Evolutionary conservation across 345 rosid genomes (phyloP), one percentile per base, ranked within the genome.

Genomic region (Luvunga scandens): DNA sequence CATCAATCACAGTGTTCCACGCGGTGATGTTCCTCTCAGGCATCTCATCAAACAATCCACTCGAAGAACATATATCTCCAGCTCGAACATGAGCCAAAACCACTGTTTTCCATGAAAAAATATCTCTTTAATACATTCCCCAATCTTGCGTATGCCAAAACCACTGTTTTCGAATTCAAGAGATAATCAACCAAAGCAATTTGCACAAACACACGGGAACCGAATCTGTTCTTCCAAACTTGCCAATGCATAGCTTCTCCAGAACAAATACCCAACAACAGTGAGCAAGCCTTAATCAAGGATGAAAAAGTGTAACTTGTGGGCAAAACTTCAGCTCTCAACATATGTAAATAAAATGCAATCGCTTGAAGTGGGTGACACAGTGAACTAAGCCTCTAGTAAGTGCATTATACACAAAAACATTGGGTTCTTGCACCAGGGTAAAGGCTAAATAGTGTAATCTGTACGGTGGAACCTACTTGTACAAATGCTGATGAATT

Each of bases 1-100:
- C 94, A 84, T 91, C 91, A 69, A 94, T 89, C 92, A 94, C 67
- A 60, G 92, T 79, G 71, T 92, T 92, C 93, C 91, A 92, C 0
- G 93, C 66, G 31, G 88, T 91, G 1, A 72, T 78, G 70, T 86
- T 89, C 88, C 89, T 88, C 56, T 83, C 86, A 7, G 84, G 88
- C 91, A 87, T 90, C 71, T 72, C 80, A 77, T 86, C 88, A 82
- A 91, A 89, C 78, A 90, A 83, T 62, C 71, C 79, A 81, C 70
- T 75, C 2, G 90, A 89, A 24, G 88, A 80, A 77, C 61, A 42
- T 88, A 90, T 72, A 84, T 89, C 86, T 63, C 88, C 86, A 10
- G 63, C 84, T 45, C 76, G 66, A 0, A 73, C 72, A 77, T 85
- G 81, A 77, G 85, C 85, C 27, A 88, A 87, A 69, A 90, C 76